Conservation (phyloP, 768 basidiomycete species). For the Sarcodon aspratus region DNA sequence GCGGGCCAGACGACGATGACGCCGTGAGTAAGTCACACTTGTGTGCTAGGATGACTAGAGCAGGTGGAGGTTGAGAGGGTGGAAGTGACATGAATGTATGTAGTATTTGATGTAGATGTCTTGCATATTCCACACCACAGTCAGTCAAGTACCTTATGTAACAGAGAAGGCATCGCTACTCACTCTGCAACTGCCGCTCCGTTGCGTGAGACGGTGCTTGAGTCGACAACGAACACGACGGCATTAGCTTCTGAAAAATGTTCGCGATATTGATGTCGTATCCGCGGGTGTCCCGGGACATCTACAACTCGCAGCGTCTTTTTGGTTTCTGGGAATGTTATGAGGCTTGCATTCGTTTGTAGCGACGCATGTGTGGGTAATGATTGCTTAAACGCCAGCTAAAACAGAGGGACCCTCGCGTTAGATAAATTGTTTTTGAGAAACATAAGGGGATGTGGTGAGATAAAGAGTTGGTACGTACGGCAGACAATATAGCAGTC, state of each 20-base stretch:
- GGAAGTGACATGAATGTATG: slow-evolving; percentile 63
- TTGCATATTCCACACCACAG: slow-evolving; percentile 14
- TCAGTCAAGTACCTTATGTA: background rate
- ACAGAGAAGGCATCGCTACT: slow-evolving; percentile 16
- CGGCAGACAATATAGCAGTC: slow-evolving; percentile 65
- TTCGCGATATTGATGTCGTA: slow-evolving; percentile 64
- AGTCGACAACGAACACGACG: slow-evolving; percentile 72
- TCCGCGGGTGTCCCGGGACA: slow-evolving; percentile 77
- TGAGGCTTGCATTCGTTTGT: slow-evolving; percentile 51
- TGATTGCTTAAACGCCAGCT: slow-evolving; percentile 59
- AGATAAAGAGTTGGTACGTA: slow-evolving; percentile 22
- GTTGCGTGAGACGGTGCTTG: slow-evolving; percentile 68
- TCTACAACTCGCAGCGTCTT: slow-evolving; percentile 51
- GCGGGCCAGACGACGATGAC: slow-evolving; percentile 21
- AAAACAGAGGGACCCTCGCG: slow-evolving; percentile 3
- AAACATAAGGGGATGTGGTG: slow-evolving; percentile 6
- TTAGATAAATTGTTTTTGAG: background rate
- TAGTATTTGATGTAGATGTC: slow-evolving; percentile 64
- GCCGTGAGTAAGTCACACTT: slow-evolving; percentile 62
- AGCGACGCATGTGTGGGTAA: slow-evolving; percentile 68
- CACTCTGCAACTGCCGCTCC: slow-evolving; percentile 72
- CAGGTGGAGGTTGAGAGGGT: slow-evolving; percentile 51
- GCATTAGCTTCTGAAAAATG: slow-evolving; percentile 50
- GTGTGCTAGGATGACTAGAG: slow-evolving; percentile 61
- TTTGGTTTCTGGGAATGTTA: slow-evolving; percentile 29